phyloP scores from a whole-genome alignment of 139 green algal genomes.

The Limnomonas spitsbergensis region DNA sequence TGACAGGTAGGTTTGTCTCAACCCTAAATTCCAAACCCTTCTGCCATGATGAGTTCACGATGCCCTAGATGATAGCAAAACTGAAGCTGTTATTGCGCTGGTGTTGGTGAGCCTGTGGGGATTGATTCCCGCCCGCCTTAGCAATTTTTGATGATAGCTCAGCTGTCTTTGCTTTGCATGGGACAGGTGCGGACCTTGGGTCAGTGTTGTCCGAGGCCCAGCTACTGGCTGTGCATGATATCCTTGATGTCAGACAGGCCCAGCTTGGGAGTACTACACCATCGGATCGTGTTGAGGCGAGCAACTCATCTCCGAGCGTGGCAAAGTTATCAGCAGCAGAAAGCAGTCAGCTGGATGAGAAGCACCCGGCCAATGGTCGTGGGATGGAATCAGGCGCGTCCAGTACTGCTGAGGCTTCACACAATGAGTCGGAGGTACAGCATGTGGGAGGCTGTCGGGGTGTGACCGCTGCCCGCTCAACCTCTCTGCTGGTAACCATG shows the following conservation, averaged over 20 bases:
- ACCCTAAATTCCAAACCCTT: too few relatives aligned
- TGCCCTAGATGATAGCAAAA: too few relatives aligned
- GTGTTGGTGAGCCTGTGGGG: too few relatives aligned
- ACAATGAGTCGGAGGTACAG: neutral
- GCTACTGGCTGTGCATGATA: slow-evolving; percentile 72
- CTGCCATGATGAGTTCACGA: too few relatives aligned
- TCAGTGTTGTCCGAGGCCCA: slow-evolving; percentile 79
- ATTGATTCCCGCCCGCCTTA: too few relatives aligned
- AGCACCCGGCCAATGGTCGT: neutral
- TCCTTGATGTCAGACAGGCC: slow-evolving; percentile 38
- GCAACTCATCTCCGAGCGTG: neutral
- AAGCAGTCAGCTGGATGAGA: neutral
- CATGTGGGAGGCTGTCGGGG: neutral
- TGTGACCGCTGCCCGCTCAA: neutral
- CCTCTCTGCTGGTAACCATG: slow-evolving; percentile 28
- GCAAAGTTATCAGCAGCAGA: neutral
- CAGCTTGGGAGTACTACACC: neutral
- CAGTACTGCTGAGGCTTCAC: neutral
- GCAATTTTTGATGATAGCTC: too few relatives aligned
- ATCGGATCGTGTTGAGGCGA: neutral
- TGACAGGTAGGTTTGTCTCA: too few relatives aligned
- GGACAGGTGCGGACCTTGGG: slow-evolving; percentile 74
- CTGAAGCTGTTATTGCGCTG: too few relatives aligned
- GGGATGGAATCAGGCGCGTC: neutral
- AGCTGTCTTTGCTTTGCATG: too few relatives aligned